A percentile compares a stretch with the other conserved stretches of the same genome.
Evolutionary conservation across 208 protist genomes (phyloP).

Genomic region (Leishmania guyanensis): DNA sequence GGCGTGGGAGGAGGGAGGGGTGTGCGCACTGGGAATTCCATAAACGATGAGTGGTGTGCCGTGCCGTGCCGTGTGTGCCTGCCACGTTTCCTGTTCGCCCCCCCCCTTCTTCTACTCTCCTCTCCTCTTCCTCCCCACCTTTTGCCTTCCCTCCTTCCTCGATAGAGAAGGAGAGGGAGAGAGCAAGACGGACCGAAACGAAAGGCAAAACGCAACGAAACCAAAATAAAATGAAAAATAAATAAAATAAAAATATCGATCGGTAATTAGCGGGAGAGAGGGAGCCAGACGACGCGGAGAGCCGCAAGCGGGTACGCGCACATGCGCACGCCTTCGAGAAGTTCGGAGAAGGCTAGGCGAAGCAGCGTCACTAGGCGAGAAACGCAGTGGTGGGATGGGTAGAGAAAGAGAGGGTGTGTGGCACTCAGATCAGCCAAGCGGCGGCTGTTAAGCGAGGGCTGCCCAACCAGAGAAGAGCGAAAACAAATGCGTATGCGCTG

Average conservation of each 20-base stretch:
- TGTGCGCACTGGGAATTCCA: too few species aligned
- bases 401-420: neutral
- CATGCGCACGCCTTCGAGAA: neutral
- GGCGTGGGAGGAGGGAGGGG: neutral
- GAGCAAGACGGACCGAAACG: neutral
- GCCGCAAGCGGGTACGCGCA: neutral
- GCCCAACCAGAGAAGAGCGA: neutral
- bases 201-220: neutral
- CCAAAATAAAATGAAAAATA: conserved; percentile 12
- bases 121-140: neutral
- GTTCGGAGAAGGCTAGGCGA: neutral
- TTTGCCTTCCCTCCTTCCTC: neutral
- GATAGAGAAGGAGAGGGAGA: neutral
- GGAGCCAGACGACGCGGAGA: neutral
- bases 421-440: neutral
- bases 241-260: conserved; percentile 20
- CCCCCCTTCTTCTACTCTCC: neutral
- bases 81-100: neutral
- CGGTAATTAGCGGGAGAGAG: neutral
- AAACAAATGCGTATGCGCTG: neutral
- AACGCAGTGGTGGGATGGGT: neutral
- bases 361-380: neutral
- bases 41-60: too few species aligned
- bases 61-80: neutral
- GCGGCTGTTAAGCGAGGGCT: neutral